Evolutionary conservation across 202 grass and related monocot genomes (phyloP), one percentile per base, ranked within the genome.

Genomic region (Musa balbisiana): DNA sequence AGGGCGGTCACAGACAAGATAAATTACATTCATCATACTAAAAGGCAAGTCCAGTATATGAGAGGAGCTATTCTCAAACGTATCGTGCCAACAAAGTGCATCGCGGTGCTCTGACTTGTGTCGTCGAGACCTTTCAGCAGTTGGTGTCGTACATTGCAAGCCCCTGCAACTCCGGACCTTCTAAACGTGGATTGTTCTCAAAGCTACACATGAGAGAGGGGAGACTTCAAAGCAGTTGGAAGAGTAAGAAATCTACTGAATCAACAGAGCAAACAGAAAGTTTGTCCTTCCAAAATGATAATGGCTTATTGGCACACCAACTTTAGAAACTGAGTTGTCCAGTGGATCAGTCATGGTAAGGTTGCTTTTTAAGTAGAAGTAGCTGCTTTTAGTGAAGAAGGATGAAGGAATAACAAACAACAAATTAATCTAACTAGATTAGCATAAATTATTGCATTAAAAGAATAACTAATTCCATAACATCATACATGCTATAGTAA

Each of bases 91-190:
- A 29, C 64, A 20, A 72, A 52, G 49, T 9, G 20, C 22, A 13
- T 52, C 52, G 9, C 17, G 3, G 52, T 15, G 52, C 51, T 55
- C 21, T 56, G 71, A 73, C 22, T 65, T 76, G 43, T 14, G 33
- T 11, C 21, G 24, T n/a, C 49, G 13, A 52, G 25, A 52, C 20
- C 21, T 62, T 53, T 77, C 59, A 99, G 91, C 95, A 99, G 87
- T 99, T 92, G 62, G 95, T 95, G 69, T 99, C 95, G 75, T 99
- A 99, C 59, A 85, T 67, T 51, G 85, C 95, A 49, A 99, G 83
- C 80, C 95, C 95, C 91, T 92, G 95, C 53, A 99, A 78, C 52
- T 99, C 95, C 24, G 91, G 95, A 63, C 91, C 95, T 95, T 99
- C 91, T 70, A 99, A 76, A 2, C 91, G 91, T 12, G 89, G 91